Evolutionary conservation across 345 rosid genomes (phyloP), one percentile per base, ranked within the genome.

Genomic region (Arabidopsis arenosa): DNA sequence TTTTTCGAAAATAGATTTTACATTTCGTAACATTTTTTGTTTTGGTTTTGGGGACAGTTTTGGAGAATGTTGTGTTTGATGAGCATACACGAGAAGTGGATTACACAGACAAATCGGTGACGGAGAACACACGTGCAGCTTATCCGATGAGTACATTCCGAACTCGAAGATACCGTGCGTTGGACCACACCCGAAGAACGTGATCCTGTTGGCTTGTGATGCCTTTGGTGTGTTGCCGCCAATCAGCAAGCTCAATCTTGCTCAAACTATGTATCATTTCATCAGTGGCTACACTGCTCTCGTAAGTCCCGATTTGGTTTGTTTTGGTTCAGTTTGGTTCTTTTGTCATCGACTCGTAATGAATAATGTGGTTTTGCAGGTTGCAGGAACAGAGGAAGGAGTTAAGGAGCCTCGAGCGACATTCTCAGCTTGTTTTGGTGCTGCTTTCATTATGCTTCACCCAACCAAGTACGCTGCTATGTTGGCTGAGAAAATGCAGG

Each of bases 191-290:
- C 99, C 99, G 0, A 92, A 84, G 90, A 95, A 95, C 70, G 97
- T 92, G 54, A 90, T 92, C 70, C 89, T 95, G 43, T 74, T 95
- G 87, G 98, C 99, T 12, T 95, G 99, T 49, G 98, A 95, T 23
- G 99, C 99, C 1, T 89, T 95, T 26, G 99, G 99, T 18, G 99
- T 92, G 67, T 94, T 95, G 57, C 99, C 99, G 2, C 99, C 99
- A 0, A 93, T 95, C 69, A 92, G 98, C 89, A 95, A 87, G 87
- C 85, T 95, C 65, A 80, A 45, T 82, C 78, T 89, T 65, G 90
- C 98, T 44, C 98, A 95, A 82, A 89, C 99, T 75, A 95, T 95
- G 99, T 92, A 92, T 79, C 99, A 95, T 74, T 92, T 95, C 89
- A 95, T 92, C 79, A 95, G 98, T 70, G 98, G 99, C 61, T 95